Evolutionary conservation across 2,329 filamentous ascomycete genomes (phyloP), one percentile per base, ranked within the genome.

Genomic region (Hymenoscyphus fructigenus): DNA sequence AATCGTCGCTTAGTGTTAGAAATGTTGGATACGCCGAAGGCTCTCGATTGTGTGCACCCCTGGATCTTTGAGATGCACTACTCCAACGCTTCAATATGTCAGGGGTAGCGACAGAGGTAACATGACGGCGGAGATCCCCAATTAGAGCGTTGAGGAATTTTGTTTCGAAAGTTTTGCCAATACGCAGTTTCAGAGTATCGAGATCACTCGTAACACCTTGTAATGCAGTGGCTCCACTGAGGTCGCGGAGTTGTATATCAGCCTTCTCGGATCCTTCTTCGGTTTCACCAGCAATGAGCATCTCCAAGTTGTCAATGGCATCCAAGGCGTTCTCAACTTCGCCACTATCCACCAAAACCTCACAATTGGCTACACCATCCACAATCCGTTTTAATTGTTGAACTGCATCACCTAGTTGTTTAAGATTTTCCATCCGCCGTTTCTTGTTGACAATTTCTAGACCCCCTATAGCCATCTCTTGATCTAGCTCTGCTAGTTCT

Each of bases 51-150:
- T 91, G 88, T 3, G 82, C 83, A 38, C 91, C 90, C 60, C 91
- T 88, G 53, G 87, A 82, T 66, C 92, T 86, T 72, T 89, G 86
- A 28, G 91, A 91, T 20, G 92, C 87, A 70, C 85, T 88, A 62
- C 90, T 91, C 92, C 94, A 97, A 69, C 95, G 86, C 71, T 91
- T 88, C 14, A 99, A 79, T 1, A 96, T 94, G 58, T 92, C 89
- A 38, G 87, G 80, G 0, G 80, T 79, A 0, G 92, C 87, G 2
- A 95, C 89, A 2, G 83, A 86, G 61, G 91, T 88, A 32, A 93
- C 83, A 75, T 99, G 95, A n/a, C 85, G 83, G 60, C 91, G 87
- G 50, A 98, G 78, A 76, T 99, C 95, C 2, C 83, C 84, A 34
- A 98, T 82, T 20, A 99, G 82, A 32, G 91, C 86, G 65, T 88